Conservation (phyloP, 257 asterid species). For the Nicotiana obtusifolia region DNA sequence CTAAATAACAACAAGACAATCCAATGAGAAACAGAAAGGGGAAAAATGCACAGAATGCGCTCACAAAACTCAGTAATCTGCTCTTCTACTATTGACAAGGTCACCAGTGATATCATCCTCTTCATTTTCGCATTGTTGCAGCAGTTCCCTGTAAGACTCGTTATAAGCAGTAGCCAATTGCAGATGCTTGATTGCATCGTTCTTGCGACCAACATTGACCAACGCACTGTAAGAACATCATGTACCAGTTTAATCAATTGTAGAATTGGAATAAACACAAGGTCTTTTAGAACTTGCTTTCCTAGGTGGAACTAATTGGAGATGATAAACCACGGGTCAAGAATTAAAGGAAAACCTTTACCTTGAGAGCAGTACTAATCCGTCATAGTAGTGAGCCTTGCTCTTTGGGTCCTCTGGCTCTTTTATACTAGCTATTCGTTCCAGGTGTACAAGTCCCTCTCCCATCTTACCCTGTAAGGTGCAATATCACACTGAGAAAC, state of each 20-base stretch:
- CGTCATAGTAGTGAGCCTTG: conserved; percentile 79
- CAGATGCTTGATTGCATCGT: conserved; percentile 9
- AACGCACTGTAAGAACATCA: conserved; percentile 42
- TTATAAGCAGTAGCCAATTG: conserved; percentile 8
- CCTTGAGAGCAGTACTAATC: conserved; percentile 68
- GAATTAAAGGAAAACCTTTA: conserved; percentile 13
- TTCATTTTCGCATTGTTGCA: conserved; percentile 9
- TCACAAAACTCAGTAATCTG: not conserved
- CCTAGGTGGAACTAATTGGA: not conserved
- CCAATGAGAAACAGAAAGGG: not conserved
- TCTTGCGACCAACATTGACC: conserved; percentile 21
- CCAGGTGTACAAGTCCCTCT: conserved; percentile 71
- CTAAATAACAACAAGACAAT: not conserved
- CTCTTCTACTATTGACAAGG: conserved; percentile 7
- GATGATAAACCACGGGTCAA: not conserved
- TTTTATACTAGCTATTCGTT: conserved; percentile 57
- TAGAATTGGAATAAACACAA: not conserved
- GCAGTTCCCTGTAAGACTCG: conserved; percentile 10
- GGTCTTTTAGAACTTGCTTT: not conserved
- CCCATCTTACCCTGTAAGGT: conserved; percentile 54
- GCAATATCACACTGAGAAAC: not conserved
- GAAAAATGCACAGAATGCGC: not conserved
- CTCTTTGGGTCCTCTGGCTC: conserved; percentile 66
- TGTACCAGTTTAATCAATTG: not conserved
- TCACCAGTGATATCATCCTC: not conserved